A percentile compares a stretch with the other conserved stretches of the same genome.
Conservation (phyloP, 257 asterid genomes). For the Nicotiana undulata region DNA sequence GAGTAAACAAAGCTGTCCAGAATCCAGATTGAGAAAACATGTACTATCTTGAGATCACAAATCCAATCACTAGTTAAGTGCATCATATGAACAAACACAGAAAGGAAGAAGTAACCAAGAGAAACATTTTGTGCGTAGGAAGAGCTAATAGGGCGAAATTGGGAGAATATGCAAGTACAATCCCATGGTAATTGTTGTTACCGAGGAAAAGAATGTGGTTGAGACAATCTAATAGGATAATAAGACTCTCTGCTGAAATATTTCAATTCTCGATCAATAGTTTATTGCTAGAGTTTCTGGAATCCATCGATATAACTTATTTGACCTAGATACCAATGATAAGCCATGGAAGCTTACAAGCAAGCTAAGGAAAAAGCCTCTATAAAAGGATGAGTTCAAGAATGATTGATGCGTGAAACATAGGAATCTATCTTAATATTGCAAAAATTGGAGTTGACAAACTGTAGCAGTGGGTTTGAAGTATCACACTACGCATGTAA, state of each 20-base stretch:
- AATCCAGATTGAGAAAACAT: background rate
- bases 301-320: background rate
- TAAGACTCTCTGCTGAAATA: background rate
- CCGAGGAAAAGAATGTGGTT: background rate
- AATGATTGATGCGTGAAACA: background rate
- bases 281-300: background rate
- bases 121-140: background rate
- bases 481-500: background rate
- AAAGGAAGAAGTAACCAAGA: background rate
- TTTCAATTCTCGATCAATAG: background rate
- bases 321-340: background rate
- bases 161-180: background rate
- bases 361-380: background rate
- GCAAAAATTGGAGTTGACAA: background rate
- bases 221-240: background rate
- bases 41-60: background rate
- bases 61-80: background rate
- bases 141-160: background rate
- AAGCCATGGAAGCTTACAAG: background rate
- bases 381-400: background rate
- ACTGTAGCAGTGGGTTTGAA: background rate
- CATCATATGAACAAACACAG: background rate
- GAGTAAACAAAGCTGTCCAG: constrained; percentile 2
- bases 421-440: background rate
- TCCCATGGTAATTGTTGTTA: background rate